A percentile compares a stretch with the other conserved stretches of the same genome.
Evolutionary conservation across 2,329 filamentous ascomycete species (phyloP).

Genomic region (Aspergillus phoenicis): DNA sequence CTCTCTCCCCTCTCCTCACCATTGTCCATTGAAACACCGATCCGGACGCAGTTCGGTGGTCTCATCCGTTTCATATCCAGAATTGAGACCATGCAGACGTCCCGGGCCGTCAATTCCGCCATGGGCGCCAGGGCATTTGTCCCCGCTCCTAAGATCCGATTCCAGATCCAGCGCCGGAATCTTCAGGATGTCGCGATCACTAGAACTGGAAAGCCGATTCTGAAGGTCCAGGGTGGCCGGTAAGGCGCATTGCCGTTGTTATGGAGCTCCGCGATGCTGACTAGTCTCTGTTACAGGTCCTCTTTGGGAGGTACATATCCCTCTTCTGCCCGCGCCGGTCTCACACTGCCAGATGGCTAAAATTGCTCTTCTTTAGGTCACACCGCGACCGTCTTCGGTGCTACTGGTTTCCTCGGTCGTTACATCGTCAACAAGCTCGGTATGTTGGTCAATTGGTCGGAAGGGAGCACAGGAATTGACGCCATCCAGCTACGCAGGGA

Average conservation of each 20-base stretch:
- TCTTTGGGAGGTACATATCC: slow-evolving; percentile 74
- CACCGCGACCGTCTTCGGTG: slow-evolving; percentile 96
- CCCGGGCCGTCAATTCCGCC: slow-evolving; percentile 46
- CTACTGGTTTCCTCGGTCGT: slow-evolving; percentile 90
- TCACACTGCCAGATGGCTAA: slow-evolving; percentile 30
- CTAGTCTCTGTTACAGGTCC: slow-evolving; percentile 57
- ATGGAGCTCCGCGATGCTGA: slow-evolving; percentile 25
- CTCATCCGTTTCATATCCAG: slow-evolving; percentile 29
- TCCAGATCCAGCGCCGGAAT: slow-evolving; percentile 50
- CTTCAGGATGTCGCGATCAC: slow-evolving; percentile 88
- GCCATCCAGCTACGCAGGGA: slow-evolving; percentile 75
- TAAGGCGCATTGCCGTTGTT: slow-evolving; percentile 49
- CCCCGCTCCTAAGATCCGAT: slow-evolving; percentile 42
- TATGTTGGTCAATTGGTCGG: slow-evolving; percentile 40
- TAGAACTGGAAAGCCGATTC: slow-evolving; percentile 91
- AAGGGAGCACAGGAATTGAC: slow-evolving; percentile 36
- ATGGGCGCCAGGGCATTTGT: slow-evolving; percentile 42
- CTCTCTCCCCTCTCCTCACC: slow-evolving; percentile 30
- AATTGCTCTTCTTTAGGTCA: slow-evolving; percentile 63
- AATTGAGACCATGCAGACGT: slow-evolving; percentile 50
- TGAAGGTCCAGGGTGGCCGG: slow-evolving; percentile 88
- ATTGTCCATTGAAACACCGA: slow-evolving; percentile 24
- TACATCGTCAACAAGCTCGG: slow-evolving; percentile 97
- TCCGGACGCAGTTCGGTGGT: slow-evolving; percentile 29
- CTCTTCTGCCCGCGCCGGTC: slow-evolving; percentile 20